Evolutionary conservation across 2,329 filamentous ascomycete species (phyloP).

Genomic region (Hypoxylon sp.): DNA sequence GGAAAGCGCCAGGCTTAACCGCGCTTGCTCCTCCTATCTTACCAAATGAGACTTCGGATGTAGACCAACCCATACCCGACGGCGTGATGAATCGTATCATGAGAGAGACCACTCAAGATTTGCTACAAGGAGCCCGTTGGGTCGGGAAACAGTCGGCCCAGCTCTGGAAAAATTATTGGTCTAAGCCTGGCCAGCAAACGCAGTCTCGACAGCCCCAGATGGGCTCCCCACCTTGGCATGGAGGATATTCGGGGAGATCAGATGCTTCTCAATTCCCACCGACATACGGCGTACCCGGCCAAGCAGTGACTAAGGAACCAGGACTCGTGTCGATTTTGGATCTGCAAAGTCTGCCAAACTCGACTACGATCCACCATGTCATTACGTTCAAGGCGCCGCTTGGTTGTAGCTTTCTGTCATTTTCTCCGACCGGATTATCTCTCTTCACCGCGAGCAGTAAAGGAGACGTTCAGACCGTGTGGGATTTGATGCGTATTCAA

Average conservation of each 20-base stretch:
- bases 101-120: conserved; percentile 83
- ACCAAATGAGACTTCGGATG: conserved; percentile 74
- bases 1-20: conserved; percentile 69
- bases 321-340: conserved; percentile 83
- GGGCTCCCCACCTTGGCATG: conserved; percentile 64
- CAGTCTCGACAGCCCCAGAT: conserved; percentile 61
- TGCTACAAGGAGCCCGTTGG: conserved; percentile 82
- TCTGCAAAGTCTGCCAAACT: conserved; percentile 70
- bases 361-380: conserved; percentile 71
- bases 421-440: conserved; percentile 79
- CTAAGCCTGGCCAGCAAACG: conserved; percentile 66
- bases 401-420: conserved; percentile 85
- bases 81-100: conserved; percentile 82
- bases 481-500: conserved; percentile 80
- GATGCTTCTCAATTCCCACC: conserved; percentile 77
- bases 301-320: conserved; percentile 73
- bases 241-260: conserved; percentile 60
- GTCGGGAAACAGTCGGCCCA: conserved; percentile 82
- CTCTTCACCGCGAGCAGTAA: conserved; percentile 86
- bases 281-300: conserved; percentile 76
- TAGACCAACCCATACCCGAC: conserved; percentile 80
- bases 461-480: conserved; percentile 86
- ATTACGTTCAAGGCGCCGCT: conserved; percentile 79
- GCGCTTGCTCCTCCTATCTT: conserved; percentile 78
- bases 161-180: conserved; percentile 85